Evolutionary conservation across 352 stramenopile genomes (phyloP).

Genomic region (Phytophthora niederhauseri): DNA sequence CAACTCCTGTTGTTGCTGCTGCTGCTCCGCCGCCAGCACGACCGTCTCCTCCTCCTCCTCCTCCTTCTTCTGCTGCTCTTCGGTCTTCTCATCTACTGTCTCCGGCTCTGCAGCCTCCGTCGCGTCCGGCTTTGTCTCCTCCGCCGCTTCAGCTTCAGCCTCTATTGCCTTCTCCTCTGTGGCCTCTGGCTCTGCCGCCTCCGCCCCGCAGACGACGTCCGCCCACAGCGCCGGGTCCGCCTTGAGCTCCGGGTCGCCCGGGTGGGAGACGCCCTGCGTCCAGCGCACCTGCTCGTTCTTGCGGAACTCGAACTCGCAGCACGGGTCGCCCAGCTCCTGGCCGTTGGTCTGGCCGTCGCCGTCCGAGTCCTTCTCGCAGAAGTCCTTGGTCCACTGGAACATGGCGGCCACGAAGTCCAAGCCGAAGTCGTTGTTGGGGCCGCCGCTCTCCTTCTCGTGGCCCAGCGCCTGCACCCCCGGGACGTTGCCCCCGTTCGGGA

Average conservation of each 20-base stretch:
- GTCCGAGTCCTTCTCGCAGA: conserved; percentile 54
- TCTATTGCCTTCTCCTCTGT: not conserved
- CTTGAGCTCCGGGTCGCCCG: conserved; percentile 28
- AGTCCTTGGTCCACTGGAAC: conserved; percentile 41
- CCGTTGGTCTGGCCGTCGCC: conserved; percentile 35
- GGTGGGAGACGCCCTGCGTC: conserved; percentile 38
- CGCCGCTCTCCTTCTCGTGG: conserved; percentile 32
- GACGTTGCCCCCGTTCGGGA: conserved; percentile 41
- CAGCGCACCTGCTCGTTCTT: conserved; percentile 31
- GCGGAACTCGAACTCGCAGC: conserved; percentile 61
- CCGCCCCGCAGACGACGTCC: conserved; percentile 28
- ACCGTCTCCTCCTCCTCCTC: conserved; percentile 4
- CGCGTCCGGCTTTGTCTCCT: not conserved
- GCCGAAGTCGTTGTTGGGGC: conserved; percentile 53
- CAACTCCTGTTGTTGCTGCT: not conserved
- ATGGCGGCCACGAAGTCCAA: conserved; percentile 43
- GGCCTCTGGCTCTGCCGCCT: not conserved
- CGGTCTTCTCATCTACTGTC: not conserved
- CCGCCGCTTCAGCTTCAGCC: not conserved
- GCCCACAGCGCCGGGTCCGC: conserved; percentile 36
- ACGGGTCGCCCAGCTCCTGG: conserved; percentile 37
- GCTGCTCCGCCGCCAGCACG: not conserved
- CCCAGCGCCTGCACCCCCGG: conserved; percentile 38
- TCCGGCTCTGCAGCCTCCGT: not conserved
- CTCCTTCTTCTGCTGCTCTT: too few relatives aligned